These are phyloP conservation scores for Escallonia rubra DNA, from an alignment of 129 eudicot genomes.

Conservation along the genomic window DNA sequence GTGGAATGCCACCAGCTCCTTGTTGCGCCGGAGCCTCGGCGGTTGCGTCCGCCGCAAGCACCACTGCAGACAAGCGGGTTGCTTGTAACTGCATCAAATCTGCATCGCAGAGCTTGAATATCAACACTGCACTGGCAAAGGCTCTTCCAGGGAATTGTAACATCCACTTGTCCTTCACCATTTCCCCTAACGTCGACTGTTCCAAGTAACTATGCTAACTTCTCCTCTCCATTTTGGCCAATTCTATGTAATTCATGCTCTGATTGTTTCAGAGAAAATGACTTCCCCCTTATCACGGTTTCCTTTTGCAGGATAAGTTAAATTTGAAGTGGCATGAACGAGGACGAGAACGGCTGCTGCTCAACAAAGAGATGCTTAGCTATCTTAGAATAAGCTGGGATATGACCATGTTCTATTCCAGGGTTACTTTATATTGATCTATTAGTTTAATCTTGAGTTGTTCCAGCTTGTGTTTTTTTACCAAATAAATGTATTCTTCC, in stretches of 20 bases:
- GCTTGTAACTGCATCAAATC: slow-evolving; percentile 60
- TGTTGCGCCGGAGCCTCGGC: slow-evolving; percentile 63
- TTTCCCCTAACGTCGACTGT: slow-evolving; percentile 69
- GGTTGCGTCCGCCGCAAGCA: slow-evolving; percentile 42
- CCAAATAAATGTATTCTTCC: neutral
- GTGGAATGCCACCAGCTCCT: slow-evolving; percentile 50
- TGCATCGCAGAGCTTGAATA: slow-evolving; percentile 34
- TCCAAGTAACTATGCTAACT: slow-evolving; percentile 43
- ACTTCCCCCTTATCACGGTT: neutral
- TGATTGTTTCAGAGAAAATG: neutral
- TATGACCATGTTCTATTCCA: neutral
- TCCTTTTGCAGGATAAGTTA: slow-evolving; percentile 6
- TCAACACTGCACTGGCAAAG: slow-evolving; percentile 35
- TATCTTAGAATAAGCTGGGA: slow-evolving; percentile 6
- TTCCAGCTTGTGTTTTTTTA: neutral
- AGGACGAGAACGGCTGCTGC: neutral
- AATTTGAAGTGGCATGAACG: slow-evolving; percentile 1
- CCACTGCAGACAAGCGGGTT: slow-evolving; percentile 49
- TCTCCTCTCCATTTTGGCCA: neutral
- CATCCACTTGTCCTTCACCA: slow-evolving; percentile 45
- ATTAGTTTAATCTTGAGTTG: neutral
- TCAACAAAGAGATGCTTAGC: neutral
- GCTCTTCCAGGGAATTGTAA: slow-evolving; percentile 74
- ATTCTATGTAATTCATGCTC: neutral
- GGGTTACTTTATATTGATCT: neutral